Conservation (phyloP, 2,329 filamentous ascomycete genomes). For the Chaetomium strumarium region DNA sequence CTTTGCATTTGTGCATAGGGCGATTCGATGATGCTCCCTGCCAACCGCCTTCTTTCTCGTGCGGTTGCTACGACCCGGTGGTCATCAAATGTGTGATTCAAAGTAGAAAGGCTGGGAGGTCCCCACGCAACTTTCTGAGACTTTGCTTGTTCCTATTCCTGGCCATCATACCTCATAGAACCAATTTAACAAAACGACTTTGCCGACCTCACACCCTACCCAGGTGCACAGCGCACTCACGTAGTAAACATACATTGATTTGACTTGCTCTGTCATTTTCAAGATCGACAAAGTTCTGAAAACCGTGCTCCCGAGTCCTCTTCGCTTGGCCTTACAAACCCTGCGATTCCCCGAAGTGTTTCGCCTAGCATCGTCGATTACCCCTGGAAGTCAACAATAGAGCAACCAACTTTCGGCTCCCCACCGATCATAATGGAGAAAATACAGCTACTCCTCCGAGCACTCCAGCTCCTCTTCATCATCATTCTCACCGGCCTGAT, state of each 20-base stretch:
- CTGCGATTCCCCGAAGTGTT: not conserved
- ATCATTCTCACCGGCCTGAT: slow-evolving; percentile 51
- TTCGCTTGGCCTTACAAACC: not conserved
- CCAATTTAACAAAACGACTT: not conserved
- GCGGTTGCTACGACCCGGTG: not conserved
- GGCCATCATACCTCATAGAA: not conserved
- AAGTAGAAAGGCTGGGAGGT: slow-evolving; percentile 3
- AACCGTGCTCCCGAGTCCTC: not conserved
- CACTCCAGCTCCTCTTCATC: slow-evolving; percentile 45
- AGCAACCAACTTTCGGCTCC: not conserved
- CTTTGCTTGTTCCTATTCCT: not conserved
- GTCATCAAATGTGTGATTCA: not conserved
- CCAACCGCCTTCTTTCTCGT: slow-evolving; percentile 2
- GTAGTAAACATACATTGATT: no score
- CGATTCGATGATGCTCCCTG: slow-evolving; percentile 13
- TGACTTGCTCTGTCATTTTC: not conserved
- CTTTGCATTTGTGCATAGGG: slow-evolving; percentile 7
- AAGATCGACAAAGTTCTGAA: not conserved
- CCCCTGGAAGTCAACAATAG: not conserved
- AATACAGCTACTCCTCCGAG: slow-evolving; percentile 43
- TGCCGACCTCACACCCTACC: no score
- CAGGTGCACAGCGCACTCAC: no score
- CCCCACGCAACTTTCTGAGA: not conserved
- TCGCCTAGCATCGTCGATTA: not conserved
- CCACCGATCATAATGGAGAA: slow-evolving; percentile 29